These are phyloP conservation scores for Neurospora sublineolata DNA, from an alignment of 495 filamentous ascomycete genomes.

Conservation along the genomic window DNA sequence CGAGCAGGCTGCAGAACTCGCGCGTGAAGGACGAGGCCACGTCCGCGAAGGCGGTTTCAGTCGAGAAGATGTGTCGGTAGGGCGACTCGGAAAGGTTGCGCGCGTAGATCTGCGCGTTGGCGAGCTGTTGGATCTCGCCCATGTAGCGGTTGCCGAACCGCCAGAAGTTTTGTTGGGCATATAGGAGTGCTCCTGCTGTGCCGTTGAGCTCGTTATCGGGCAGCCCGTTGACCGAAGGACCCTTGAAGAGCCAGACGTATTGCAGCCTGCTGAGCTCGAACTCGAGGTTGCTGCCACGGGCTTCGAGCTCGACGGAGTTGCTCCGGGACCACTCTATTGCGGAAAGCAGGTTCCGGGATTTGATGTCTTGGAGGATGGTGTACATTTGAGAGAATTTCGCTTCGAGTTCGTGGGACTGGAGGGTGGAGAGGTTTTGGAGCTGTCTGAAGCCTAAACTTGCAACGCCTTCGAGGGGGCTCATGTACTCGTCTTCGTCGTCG, in stretches of 20 bases:
- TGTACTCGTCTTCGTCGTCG: neutral
- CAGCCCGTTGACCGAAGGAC: slow-evolving; percentile 30
- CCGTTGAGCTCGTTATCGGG: slow-evolving; percentile 33
- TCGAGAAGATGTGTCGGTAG: slow-evolving; percentile 65
- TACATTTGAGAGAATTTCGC: slow-evolving; percentile 83
- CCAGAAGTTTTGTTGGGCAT: slow-evolving; percentile 55
- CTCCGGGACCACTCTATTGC: slow-evolving; percentile 78
- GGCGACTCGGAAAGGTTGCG: slow-evolving; percentile 58
- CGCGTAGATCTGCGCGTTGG: slow-evolving; percentile 65
- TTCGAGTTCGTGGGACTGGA: slow-evolving; percentile 58
- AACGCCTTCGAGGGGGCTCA: neutral
- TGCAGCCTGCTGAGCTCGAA: slow-evolving; percentile 85
- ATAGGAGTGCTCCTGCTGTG: slow-evolving; percentile 48
- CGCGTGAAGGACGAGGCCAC: slow-evolving; percentile 75
- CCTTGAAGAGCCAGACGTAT: slow-evolving; percentile 71
- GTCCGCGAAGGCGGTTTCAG: slow-evolving; percentile 61
- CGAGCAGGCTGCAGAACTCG: slow-evolving; percentile 89
- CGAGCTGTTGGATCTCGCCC: slow-evolving; percentile 64
- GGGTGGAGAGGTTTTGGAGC: slow-evolving; percentile 38
- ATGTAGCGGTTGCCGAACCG: slow-evolving; percentile 51
- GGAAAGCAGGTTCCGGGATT: slow-evolving; percentile 57
- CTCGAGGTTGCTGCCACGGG: slow-evolving; percentile 81
- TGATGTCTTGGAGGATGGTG: slow-evolving; percentile 67
- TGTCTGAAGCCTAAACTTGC: slow-evolving; percentile 2
- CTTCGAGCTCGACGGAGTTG: slow-evolving; percentile 59